Conservation (phyloP, 352 stramenopile species). For the Phytophthora hybrid region DNA sequence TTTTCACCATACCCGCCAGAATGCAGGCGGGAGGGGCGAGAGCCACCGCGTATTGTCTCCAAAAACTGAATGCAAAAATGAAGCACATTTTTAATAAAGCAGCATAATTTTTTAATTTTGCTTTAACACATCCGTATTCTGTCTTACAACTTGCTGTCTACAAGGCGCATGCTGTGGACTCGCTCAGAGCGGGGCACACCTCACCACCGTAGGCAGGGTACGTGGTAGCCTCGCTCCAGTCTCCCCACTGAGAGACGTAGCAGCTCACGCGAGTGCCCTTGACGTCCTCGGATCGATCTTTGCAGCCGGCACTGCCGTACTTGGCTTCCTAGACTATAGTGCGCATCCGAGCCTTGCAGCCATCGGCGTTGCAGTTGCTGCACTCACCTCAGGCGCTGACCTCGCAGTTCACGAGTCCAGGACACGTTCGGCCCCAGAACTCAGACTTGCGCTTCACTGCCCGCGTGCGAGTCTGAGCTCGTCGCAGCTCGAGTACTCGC, state of each 20-base stretch:
- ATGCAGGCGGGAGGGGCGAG: too few species aligned
- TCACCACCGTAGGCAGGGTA: too few species aligned
- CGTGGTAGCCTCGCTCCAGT: constrained; percentile 23
- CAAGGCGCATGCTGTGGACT: too few species aligned
- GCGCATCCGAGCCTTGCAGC: constrained; percentile 41
- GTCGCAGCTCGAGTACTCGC: constrained; percentile 32
- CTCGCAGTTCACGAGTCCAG: constrained; percentile 31
- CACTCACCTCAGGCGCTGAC: constrained; percentile 40
- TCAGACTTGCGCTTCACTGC: constrained; percentile 24
- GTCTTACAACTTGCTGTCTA: too few species aligned
- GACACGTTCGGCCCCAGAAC: constrained; percentile 35
- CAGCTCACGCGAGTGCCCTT: constrained; percentile 43
- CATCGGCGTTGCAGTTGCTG: constrained; percentile 30
- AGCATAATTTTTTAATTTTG: too few species aligned
- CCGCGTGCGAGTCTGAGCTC: constrained; percentile 32
- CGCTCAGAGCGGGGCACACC: too few species aligned
- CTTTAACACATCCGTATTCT: too few species aligned
- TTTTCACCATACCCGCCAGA: too few species aligned
- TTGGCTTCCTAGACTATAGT: constrained; percentile 27
- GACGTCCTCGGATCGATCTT: constrained; percentile 28
- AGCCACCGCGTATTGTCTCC: too few species aligned
- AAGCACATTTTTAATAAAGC: too few species aligned
- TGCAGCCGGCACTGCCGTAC: constrained; percentile 36
- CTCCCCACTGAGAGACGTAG: constrained; percentile 44
- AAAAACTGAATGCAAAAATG: too few species aligned